Percentiles rank a stretch among this genome's conserved stretches.
Conservation (phyloP, 768 basidiomycete genomes). For the Jaapia argillacea region DNA sequence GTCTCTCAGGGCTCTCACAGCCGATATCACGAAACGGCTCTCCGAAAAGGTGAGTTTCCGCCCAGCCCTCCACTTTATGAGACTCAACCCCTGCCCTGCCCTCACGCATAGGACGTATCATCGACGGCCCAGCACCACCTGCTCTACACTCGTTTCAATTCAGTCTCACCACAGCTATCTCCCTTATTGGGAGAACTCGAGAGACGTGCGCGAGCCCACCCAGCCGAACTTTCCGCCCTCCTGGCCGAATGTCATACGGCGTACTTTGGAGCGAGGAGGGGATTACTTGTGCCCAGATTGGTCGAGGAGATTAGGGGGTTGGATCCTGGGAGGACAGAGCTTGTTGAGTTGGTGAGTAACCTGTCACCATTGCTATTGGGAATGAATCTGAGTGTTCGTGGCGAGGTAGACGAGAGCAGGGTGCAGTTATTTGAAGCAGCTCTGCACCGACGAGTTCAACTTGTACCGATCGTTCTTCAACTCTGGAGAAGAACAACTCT, state of each 20-base stretch:
- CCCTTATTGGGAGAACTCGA: slow-evolving; percentile 75
- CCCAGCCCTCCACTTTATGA: background rate
- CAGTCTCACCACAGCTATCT: slow-evolving; percentile 58
- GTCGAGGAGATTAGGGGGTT: slow-evolving; percentile 75
- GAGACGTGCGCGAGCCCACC: slow-evolving; percentile 60
- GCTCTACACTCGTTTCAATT: slow-evolving; percentile 81
- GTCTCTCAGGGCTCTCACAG: slow-evolving; percentile 65
- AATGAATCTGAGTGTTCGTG: too few species aligned
- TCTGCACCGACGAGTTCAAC: slow-evolving; percentile 84
- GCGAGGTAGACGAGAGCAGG: slow-evolving; percentile 93
- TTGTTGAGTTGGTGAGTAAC: slow-evolving; percentile 74
- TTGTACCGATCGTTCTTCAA: slow-evolving; percentile 82
- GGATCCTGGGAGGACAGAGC: slow-evolving; percentile 68
- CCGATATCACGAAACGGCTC: slow-evolving; percentile 68
- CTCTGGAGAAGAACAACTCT: slow-evolving; percentile 68
- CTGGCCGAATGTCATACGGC: slow-evolving; percentile 82
- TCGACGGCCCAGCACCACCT: slow-evolving; percentile 74
- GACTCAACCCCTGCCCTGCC: background rate
- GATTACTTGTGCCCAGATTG: slow-evolving; percentile 63
- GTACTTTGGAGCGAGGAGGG: slow-evolving; percentile 68
- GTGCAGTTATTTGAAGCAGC: slow-evolving; percentile 85
- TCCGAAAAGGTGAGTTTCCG: slow-evolving; percentile 51
- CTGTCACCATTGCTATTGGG: background rate
- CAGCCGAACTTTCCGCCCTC: slow-evolving; percentile 75
- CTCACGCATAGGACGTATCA: slow-evolving; percentile 52